Conservation (phyloP, 2,329 filamentous ascomycete species). For the Cladosporium austrohemisphaericum region DNA sequence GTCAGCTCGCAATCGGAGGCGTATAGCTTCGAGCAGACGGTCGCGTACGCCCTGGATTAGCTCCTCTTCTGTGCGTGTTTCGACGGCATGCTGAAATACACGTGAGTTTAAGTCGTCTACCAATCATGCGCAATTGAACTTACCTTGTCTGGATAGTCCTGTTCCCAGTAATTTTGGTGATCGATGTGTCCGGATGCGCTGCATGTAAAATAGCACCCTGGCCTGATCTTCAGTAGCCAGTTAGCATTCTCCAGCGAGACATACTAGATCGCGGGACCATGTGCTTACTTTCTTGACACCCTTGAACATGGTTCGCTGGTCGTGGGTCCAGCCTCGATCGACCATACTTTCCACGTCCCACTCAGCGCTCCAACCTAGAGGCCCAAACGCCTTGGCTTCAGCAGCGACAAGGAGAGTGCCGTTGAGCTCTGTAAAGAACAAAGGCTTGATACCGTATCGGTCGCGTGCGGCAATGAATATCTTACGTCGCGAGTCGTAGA, state of each 20-base stretch:
- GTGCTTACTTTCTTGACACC: slow-evolving; percentile 37
- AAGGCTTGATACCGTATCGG: slow-evolving; percentile 53
- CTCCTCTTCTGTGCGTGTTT: slow-evolving; percentile 47
- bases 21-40: slow-evolving; percentile 49
- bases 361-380: slow-evolving; percentile 49
- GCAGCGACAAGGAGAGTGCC: slow-evolving; percentile 45
- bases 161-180: slow-evolving; percentile 51
- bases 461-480: slow-evolving; percentile 48
- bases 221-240: slow-evolving; percentile 35
- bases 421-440: slow-evolving; percentile 45
- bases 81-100: slow-evolving; percentile 24
- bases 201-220: slow-evolving; percentile 44
- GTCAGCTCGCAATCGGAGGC: slow-evolving; percentile 53
- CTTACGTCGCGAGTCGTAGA: slow-evolving; percentile 44
- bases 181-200: slow-evolving; percentile 37
- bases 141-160: slow-evolving; percentile 49
- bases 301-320: slow-evolving; percentile 49
- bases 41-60: slow-evolving; percentile 50
- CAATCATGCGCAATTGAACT: not conserved
- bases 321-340: slow-evolving; percentile 43
- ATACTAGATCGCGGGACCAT: slow-evolving; percentile 22
- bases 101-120: not conserved
- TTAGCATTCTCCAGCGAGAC: not conserved
- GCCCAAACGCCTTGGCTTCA: slow-evolving; percentile 51
- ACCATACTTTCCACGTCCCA: slow-evolving; percentile 51